Evolutionary conservation across 306 rosid species (phyloP).

Genomic region (Begonia fuchsioides): DNA sequence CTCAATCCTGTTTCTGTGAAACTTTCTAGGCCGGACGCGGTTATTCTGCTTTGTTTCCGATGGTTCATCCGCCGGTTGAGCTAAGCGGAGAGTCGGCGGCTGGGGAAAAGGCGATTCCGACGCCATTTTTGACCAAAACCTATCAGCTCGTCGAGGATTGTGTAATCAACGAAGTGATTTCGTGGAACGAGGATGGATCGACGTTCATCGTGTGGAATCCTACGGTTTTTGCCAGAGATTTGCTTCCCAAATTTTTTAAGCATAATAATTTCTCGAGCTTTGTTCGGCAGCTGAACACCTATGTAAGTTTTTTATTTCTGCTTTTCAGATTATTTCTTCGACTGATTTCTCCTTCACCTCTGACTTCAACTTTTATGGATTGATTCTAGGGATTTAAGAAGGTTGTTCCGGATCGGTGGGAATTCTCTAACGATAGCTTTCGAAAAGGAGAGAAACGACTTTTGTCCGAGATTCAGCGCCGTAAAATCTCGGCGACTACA

Average conservation of each 20-base stretch:
- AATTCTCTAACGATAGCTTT: conserved; percentile 65
- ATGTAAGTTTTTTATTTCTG: conserved; percentile 22
- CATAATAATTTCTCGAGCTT: conserved; percentile 95
- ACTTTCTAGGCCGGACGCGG: too few species aligned
- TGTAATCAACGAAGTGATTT: conserved; percentile 54
- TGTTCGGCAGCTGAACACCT: conserved; percentile 90
- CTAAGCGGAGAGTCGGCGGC: conserved; percentile 16
- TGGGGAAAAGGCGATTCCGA: conserved; percentile 38
- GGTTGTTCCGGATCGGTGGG: conserved; percentile 89
- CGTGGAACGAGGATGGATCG: too few species aligned
- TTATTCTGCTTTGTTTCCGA: too few species aligned
- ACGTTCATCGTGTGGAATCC: too few species aligned
- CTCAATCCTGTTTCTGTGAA: too few species aligned
- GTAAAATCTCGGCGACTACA: conserved; percentile 26
- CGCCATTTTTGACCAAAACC: conserved; percentile 78
- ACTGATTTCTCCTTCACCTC: neutral
- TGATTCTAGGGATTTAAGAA: conserved; percentile 63
- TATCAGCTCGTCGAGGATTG: conserved; percentile 67
- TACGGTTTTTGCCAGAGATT: too few species aligned
- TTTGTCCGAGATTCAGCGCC: conserved; percentile 64
- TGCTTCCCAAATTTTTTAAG: too few species aligned
- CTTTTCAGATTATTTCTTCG: neutral
- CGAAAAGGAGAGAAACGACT: conserved; percentile 57
- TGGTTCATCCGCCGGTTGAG: conserved; percentile 44
- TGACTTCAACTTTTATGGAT: neutral